These are phyloP conservation scores for Lachnellula willkommii DNA, from an alignment of 2,329 filamentous ascomycete species.

Conservation along the genomic window DNA sequence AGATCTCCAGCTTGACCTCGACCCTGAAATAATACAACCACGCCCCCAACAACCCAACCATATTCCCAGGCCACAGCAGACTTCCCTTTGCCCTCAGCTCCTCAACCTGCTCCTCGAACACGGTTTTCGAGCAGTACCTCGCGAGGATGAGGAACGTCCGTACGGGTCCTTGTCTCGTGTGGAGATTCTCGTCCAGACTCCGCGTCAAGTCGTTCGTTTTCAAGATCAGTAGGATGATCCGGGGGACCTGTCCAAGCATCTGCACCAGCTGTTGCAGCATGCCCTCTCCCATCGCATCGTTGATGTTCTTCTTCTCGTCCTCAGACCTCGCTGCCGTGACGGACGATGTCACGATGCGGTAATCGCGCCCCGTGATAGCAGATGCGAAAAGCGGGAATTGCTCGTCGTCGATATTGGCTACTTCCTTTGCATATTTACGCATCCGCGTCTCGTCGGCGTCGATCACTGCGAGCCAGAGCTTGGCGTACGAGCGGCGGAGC, in stretches of 20 bases:
- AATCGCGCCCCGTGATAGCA: slow-evolving; percentile 93
- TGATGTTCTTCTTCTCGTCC: slow-evolving; percentile 82
- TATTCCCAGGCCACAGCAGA: slow-evolving; percentile 53
- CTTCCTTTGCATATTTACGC: slow-evolving; percentile 82
- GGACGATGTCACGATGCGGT: slow-evolving; percentile 61
- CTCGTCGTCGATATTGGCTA: slow-evolving; percentile 81
- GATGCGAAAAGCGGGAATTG: slow-evolving; percentile 94
- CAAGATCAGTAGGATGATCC: slow-evolving; percentile 88
- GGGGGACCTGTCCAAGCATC: slow-evolving; percentile 79
- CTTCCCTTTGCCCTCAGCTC: slow-evolving; percentile 48
- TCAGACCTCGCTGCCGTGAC: slow-evolving; percentile 53
- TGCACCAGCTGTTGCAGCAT: slow-evolving; percentile 84
- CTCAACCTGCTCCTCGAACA: slow-evolving; percentile 60
- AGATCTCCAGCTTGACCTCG: slow-evolving; percentile 56
- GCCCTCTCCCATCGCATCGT: slow-evolving; percentile 76
- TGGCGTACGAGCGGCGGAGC: slow-evolving; percentile 81
- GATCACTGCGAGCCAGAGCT: slow-evolving; percentile 95
- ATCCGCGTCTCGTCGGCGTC: slow-evolving; percentile 81
- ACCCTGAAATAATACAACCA: slow-evolving; percentile 56
- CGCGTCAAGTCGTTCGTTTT: slow-evolving; percentile 97
- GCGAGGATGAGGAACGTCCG: slow-evolving; percentile 64
- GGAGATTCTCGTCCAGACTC: slow-evolving; percentile 84
- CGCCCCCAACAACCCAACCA: slow-evolving; percentile 48
- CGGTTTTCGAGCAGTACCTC: slow-evolving; percentile 61
- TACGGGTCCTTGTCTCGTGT: slow-evolving; percentile 63